Base-by-base conservation (phyloP, 129 eudicot genomes). In the Oenanthe sinensis region DNA sequence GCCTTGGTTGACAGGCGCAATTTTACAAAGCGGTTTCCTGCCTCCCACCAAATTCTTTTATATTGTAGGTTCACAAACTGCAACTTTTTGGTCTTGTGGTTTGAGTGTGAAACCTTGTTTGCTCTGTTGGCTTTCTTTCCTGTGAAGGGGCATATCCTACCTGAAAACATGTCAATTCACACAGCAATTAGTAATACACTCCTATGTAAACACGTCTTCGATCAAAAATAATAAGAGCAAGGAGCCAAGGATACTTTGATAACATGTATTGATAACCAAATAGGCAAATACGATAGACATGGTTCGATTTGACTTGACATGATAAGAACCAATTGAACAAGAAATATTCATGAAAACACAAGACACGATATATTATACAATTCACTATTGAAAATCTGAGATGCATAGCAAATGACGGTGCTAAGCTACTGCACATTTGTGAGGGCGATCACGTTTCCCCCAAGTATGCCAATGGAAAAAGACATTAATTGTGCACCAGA, bases 11-110 rank as follows among this genome's bases (percentile, higher is more conserved):
- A 96, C 68, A 92, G 71, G 8, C 97, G 88, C 42, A 96, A 71
- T 74, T 96, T 96, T 58, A 96, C 93, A 65, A 15, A 96, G 26
- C 97, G 96, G 67, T 96, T 96, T 0, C 99, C 99, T 16, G 88
- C 99, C 80, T 96, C 99, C 99, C 99, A 96, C 99, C 99, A 96
- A 15, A 96, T 45, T 75, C 85, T 88, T 88, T 96, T 96, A 89
- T 92, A 89, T 78, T 92, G 97, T 30, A 96, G 82, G 76, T 96
- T 96, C 83, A 96, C 97, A 85, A 83, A 87, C 84, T 96, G 99
- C 89, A 91, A 65, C 81, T 74, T 87, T 78, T 86, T 96, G 4
- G 97, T 92, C 87, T 87, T 96, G 87, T 89, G 91, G 88, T 96
- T 96, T 4, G 99, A 96, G 75, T 85, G 90, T 26, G 97, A 92